Evolutionary conservation across 2,329 filamentous ascomycete species (phyloP).

Genomic region (Pseudogymnoascus sp.): DNA sequence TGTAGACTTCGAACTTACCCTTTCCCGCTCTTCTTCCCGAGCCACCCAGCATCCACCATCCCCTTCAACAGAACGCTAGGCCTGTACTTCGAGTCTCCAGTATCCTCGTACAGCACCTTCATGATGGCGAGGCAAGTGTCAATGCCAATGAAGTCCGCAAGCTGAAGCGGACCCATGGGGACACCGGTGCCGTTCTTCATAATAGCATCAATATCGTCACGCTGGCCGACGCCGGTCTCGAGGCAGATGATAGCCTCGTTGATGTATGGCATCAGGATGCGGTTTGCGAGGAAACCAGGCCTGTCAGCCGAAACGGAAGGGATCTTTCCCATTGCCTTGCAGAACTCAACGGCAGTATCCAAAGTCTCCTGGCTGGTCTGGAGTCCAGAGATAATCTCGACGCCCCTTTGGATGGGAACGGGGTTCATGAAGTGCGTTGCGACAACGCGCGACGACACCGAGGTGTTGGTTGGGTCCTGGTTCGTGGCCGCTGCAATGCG

Average conservation of each 20-base stretch:
- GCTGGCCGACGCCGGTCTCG: conserved; percentile 81
- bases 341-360: conserved; percentile 75
- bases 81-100: conserved; percentile 91
- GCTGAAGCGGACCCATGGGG: conserved; percentile 88
- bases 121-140: conserved; percentile 97
- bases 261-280: conserved; percentile 98
- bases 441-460: conserved; percentile 77
- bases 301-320: conserved; percentile 80
- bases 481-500: conserved; percentile 85
- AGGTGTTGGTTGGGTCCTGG: conserved; percentile 68
- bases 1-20: conserved; percentile 38
- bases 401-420: conserved; percentile 90
- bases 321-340: conserved; percentile 88
- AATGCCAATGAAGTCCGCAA: conserved; percentile 95
- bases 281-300: conserved; percentile 90
- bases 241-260: conserved; percentile 96
- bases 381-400: conserved; percentile 92
- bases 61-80: conserved; percentile 80
- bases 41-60: conserved; percentile 97
- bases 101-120: conserved; percentile 86
- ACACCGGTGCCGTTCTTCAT: conserved; percentile 99
- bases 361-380: conserved; percentile 82
- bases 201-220: conserved; percentile 90
- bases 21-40: conserved; percentile 95
- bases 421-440: conserved; percentile 99